phyloP scores from a whole-genome alignment of 2,329 filamentous ascomycete genomes.

The Fusarium marasasianum region DNA sequence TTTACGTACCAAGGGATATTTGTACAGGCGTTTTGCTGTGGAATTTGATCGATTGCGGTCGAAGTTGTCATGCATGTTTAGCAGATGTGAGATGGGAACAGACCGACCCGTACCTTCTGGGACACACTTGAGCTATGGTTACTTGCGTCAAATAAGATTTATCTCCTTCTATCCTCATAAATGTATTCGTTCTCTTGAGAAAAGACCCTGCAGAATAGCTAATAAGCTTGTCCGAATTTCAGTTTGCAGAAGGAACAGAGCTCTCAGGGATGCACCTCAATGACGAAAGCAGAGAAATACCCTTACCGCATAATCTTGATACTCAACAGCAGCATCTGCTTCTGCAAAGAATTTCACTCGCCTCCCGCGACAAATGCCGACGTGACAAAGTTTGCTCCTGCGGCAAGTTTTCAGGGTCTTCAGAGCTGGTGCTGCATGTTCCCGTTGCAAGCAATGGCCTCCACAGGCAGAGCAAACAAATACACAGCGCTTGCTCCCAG shows the following conservation, averaged over 20 bases:
- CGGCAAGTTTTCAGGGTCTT: not conserved
- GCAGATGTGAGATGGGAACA: too few species aligned
- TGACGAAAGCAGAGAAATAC: not conserved
- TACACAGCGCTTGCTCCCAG: not conserved
- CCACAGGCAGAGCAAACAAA: not conserved
- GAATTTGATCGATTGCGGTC: not conserved
- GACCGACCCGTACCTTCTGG: too few species aligned
- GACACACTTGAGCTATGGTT: too few species aligned
- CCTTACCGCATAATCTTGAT: not conserved
- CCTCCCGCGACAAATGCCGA: not conserved
- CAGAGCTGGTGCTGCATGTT: not conserved
- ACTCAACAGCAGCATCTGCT: fast-evolving
- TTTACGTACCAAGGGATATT: fast-evolving
- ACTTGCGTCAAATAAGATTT: too few species aligned
- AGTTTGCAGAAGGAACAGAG: not conserved
- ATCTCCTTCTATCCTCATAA: fast-evolving
- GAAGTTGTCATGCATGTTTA: too few species aligned
- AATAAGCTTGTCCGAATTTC: not conserved
- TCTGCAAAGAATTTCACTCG: not conserved
- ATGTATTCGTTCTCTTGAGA: not conserved
- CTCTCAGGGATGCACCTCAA: not conserved
- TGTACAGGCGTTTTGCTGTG: not conserved
- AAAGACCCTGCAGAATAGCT: not conserved
- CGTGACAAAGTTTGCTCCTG: not conserved
- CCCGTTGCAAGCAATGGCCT: not conserved